Evolutionary conservation across 306 rosid genomes (phyloP).

Genomic region (Cyamopsis tetragonoloba): DNA sequence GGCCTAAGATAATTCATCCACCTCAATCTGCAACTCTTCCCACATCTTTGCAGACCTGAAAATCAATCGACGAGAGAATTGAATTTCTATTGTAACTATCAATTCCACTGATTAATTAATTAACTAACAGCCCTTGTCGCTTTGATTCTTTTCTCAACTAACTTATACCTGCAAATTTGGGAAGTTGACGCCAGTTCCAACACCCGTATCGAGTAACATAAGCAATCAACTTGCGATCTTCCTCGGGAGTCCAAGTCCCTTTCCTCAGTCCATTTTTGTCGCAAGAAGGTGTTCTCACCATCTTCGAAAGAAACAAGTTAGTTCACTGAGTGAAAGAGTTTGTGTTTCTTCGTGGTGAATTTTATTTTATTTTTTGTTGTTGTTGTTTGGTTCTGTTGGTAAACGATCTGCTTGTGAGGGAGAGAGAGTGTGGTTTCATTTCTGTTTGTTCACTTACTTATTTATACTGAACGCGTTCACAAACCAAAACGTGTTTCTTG

Average conservation of each 20-base stretch:
- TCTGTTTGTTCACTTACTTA: background rate
- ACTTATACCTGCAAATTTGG: conserved; percentile 88
- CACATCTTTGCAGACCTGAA: conserved; percentile 38
- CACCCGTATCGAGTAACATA: conserved; percentile 74
- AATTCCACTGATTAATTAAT: background rate
- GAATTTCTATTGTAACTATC: background rate
- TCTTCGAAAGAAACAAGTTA: conserved; percentile 13
- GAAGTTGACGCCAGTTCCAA: conserved; percentile 97
- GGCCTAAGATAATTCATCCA: conserved; percentile 50
- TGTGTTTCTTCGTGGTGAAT: background rate
- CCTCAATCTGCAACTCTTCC: conserved; percentile 45
- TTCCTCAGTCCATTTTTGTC: conserved; percentile 69
- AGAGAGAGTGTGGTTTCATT: background rate
- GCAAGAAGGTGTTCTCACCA: conserved; percentile 64
- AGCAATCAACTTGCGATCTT: conserved; percentile 66
- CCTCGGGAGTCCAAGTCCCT: conserved; percentile 83
- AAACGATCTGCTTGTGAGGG: background rate
- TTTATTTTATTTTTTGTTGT: too few species aligned
- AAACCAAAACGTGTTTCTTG: conserved; percentile 25
- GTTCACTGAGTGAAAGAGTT: background rate
- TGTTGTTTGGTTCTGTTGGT: background rate
- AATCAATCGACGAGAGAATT: background rate
- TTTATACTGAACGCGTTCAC: conserved; percentile 9
- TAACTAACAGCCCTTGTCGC: too few species aligned
- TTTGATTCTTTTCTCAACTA: too few species aligned